Evolutionary conservation across 169 alveolate genomes (phyloP), one percentile per base, ranked within the genome.

Genomic region (Plasmodium yoelii): DNA sequence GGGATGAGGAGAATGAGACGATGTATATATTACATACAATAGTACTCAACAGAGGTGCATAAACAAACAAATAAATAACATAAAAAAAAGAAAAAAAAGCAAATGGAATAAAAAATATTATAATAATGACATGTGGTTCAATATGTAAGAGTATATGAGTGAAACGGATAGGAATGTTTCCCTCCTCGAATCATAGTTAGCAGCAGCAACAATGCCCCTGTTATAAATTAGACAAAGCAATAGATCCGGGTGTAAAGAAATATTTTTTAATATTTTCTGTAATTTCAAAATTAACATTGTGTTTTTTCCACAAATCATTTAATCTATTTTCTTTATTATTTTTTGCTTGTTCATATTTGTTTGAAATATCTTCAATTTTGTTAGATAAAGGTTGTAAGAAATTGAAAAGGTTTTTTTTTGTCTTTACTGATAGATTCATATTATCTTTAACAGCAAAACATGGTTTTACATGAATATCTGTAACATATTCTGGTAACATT

Each of bases 231-330:
- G 91, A 47, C 19, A 86, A 44, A 53, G 47, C 22, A 2, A 69
- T 63, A n/a, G 74, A 63, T 19, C 91, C 74, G 10, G 91, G 91
- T 7, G 13, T 69, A 10, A 69, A 59, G 64, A 86, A 68, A 44
- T 47, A 86, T 28, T 69, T 86, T 53, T 86, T 86, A 42, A 86
- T 69, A 10, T 22, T 86, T 12, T 68, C 87, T 18, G 91, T 57
- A 28, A 86, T 68, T 53, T 86, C 84, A 69, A 65, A 86, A 6
- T 47, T 49, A n/a, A 86, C 91, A 22, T 86, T 70, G 59, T 69
- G 49, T 34, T 86, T 70, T 57, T 57, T 69, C 91, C 91, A 86
- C 12, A 86, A 60, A n/a, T 86, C 75, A n/a, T 19, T 68, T 69
- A 86, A 59, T 70, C 87, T 69, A 22, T 24, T 57, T 39, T 86